phyloP scores from a whole-genome alignment of 805 yeast species.

The Priceomyces medius region DNA sequence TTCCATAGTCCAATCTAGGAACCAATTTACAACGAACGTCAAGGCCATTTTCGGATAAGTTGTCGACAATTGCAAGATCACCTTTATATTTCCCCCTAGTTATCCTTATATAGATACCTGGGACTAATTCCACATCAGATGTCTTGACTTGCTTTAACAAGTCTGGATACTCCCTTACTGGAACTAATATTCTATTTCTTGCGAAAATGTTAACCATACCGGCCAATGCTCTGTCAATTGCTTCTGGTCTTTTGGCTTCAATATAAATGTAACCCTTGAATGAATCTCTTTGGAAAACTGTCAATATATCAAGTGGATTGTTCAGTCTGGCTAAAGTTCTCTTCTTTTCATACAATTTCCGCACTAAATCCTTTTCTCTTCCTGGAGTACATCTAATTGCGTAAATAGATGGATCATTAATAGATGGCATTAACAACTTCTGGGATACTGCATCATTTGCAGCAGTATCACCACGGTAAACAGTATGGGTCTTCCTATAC shows the following conservation, averaged over 20 bases:
- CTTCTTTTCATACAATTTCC: slow-evolving; percentile 81
- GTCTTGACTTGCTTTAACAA: slow-evolving; percentile 85
- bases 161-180: slow-evolving; percentile 93
- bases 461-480: slow-evolving; percentile 82
- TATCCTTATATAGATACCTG: slow-evolving; percentile 89
- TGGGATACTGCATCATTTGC: slow-evolving; percentile 72
- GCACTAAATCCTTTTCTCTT: slow-evolving; percentile 85
- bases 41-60: slow-evolving; percentile 89
- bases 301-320: slow-evolving; percentile 77
- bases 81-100: slow-evolving; percentile 90
- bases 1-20: slow-evolving; percentile 91
- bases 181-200: slow-evolving; percentile 78
- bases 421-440: slow-evolving; percentile 88
- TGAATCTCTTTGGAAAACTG: slow-evolving; percentile 92
- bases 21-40: slow-evolving; percentile 92
- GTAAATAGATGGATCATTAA: slow-evolving; percentile 94
- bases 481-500: slow-evolving; percentile 82
- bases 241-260: slow-evolving; percentile 92
- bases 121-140: slow-evolving; percentile 81
- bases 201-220: slow-evolving; percentile 86
- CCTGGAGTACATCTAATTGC: slow-evolving; percentile 94
- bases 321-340: slow-evolving; percentile 70
- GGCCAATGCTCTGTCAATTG: slow-evolving; percentile 81
- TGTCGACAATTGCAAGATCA: slow-evolving; percentile 90
- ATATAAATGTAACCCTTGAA: slow-evolving; percentile 89